Base-by-base conservation (phyloP, 345 rosid species). In the Salix udensis region DNA sequence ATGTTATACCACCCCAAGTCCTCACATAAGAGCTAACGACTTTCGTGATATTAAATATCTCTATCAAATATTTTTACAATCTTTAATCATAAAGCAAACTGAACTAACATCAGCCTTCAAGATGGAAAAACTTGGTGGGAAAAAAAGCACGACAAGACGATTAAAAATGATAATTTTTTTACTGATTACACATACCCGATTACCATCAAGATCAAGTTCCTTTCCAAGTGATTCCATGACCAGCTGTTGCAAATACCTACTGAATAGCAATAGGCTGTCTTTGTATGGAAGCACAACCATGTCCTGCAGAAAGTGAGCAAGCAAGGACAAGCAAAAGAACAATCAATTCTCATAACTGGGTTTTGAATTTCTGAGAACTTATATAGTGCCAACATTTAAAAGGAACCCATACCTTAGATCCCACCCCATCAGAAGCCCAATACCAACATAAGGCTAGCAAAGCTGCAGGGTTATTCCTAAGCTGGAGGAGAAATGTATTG, bases 261-360 rank as follows among this genome's bases (percentile, higher is more conserved):
- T 96, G 87, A 93, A 92, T 69, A 96, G 84, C 76, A 96, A 86
- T 64, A 93, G 86, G 86, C 97, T 96, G 82, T 96, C 99, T 89
- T 93, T 96, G 86, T 96, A 96, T 71, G 99, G 98, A 84, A 96
- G 99, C 79, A 96, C 88, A 55, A 96, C 99, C 99, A 96, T 96
- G 84, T 93, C 98, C 99, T 96, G 88, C 68, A 75, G 65, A 74
- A 85, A 78, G 73, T 68, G 78, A 69, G 68, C 31, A 46, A 80
- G 65, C 19, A 21, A 14, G 44, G 44, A 40, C 44, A 40, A 10
- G 44, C 10, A 39, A 40, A 40, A 40, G 39, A 60, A 24, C 6
- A 75, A 75, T n/a, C 30, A 18, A 10, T 13, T 39, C 14, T 16
- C 14, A 21, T n/a, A 39, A 62, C 39, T 50, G 39, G 39, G 53